These are phyloP conservation scores for Xanthoconium purpureum DNA, from an alignment of 768 basidiomycete species.

Conservation along the genomic window DNA sequence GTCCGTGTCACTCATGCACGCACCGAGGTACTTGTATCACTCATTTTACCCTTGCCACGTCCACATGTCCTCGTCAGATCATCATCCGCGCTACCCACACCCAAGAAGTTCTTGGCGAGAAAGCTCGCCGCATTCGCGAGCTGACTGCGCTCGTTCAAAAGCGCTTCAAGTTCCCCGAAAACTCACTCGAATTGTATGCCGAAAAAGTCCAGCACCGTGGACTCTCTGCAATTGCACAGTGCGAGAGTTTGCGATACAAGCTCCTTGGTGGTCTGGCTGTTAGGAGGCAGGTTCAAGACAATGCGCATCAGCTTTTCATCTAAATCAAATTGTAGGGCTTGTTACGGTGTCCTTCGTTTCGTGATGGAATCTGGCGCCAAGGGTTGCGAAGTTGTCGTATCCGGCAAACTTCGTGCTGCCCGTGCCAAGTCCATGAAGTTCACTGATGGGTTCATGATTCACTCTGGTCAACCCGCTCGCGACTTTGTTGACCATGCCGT, in stretches of 20 bases:
- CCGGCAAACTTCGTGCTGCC: constrained; percentile 98
- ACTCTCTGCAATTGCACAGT: constrained; percentile 97
- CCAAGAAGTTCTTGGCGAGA: constrained; percentile 97
- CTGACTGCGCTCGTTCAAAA: constrained; percentile 98
- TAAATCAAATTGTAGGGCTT: constrained; percentile 54
- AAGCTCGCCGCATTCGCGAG: constrained; percentile 98
- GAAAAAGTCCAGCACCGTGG: constrained; percentile 99
- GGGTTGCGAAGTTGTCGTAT: constrained; percentile 99
- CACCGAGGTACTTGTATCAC: constrained; percentile 67
- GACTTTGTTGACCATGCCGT: constrained; percentile 99
- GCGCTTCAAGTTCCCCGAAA: constrained; percentile 99
- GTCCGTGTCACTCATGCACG: constrained; percentile 99
- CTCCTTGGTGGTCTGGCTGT: constrained; percentile 99
- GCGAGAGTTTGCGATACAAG: constrained; percentile 98
- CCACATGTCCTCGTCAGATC: constrained; percentile 51
- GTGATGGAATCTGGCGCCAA: constrained; percentile 99
- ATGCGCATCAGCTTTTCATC: not conserved
- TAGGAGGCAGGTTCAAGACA: constrained; percentile 66
- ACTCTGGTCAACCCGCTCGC: constrained; percentile 94
- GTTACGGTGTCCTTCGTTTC: constrained; percentile 99
- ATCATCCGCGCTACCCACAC: constrained; percentile 99
- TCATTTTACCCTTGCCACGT: not conserved
- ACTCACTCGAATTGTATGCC: constrained; percentile 97
- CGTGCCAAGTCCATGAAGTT: constrained; percentile 99
- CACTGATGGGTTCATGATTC: constrained; percentile 99